phyloP scores from a whole-genome alignment of 225 moss, liverwort and hornwort genomes.

The Marchantia paleacea region DNA sequence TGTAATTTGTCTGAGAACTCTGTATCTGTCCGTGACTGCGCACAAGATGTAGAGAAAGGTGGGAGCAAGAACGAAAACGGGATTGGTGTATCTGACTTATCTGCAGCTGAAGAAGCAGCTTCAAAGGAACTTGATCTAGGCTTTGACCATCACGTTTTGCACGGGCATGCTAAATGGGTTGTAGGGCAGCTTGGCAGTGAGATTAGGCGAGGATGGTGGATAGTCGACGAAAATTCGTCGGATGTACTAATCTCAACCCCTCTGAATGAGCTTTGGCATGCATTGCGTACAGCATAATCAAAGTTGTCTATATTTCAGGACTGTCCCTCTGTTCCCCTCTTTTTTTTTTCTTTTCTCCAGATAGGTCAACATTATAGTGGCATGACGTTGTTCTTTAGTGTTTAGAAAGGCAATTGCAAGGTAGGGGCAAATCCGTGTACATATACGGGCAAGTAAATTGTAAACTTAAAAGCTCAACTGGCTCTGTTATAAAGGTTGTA shows the following conservation, averaged over 20 bases:
- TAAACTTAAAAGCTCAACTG: background rate
- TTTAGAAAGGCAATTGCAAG: background rate
- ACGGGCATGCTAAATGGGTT: slow-evolving; percentile 76
- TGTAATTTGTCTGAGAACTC: slow-evolving; percentile 41
- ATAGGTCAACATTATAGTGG: background rate
- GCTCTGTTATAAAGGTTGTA: background rate
- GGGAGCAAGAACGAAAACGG: background rate
- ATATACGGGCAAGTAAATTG: background rate
- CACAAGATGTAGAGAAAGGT: background rate
- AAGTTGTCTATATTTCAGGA: background rate
- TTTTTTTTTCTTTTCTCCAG: background rate
- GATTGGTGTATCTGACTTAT: slow-evolving; percentile 22
- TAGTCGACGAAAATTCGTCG: slow-evolving; percentile 65
- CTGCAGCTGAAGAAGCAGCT: slow-evolving; percentile 29
- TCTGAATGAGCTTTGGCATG: slow-evolving; percentile 72
- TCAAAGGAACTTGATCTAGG: slow-evolving; percentile 40
- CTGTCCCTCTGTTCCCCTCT: background rate
- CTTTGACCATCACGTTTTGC: slow-evolving; percentile 65
- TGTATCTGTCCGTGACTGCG: background rate
- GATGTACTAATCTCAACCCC: slow-evolving; percentile 62
- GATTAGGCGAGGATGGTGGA: slow-evolving; percentile 69
- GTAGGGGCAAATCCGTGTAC: slow-evolving; percentile 1
- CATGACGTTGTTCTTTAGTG: background rate
- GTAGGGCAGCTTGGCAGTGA: slow-evolving; percentile 72
- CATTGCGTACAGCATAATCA: slow-evolving; percentile 36